Evolutionary conservation across 768 basidiomycete species (phyloP), one percentile per base, ranked within the genome.

Genomic region (Agaricus subrufescens): DNA sequence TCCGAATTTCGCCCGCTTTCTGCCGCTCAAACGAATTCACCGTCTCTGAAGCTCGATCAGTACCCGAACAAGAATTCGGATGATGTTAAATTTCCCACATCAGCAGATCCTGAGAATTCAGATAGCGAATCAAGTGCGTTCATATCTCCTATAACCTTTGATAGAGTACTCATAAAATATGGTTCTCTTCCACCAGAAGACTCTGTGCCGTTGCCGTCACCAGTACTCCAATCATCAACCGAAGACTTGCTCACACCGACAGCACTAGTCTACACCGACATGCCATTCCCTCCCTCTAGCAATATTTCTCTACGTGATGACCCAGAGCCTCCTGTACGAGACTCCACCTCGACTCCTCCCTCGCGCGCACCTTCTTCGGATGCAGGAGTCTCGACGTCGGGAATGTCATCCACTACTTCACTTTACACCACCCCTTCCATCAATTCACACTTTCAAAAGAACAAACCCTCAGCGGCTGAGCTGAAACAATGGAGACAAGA

Each of bases 131-230:
- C 46, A 51, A 58, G 23, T 19, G 15, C 39, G 8, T 42, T 34
- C 12, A 26, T 50, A 23, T 50, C 54, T 2, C 54, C 54, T 14
- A 44, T 56, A 37, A 50, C 42, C 4, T 49, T 56, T 50, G 40
- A 56, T 34, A 8, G 34, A 8, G 34, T 34, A 11, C 34, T 34
- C 34, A 34, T 34, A 34, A 34, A 11, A 27, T 3, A 55, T 46
- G 34, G 58, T 39, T 46, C 62, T 52, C 59, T 63, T 56, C 67
- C 61, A 62, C 65, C 58, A 54, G 60, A 44, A 62, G 63, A 31
- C 64, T 66, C 27, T 54, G 61, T 47, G 58, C 59, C 2, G 58
- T 62, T 40, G 50, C 52, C 39, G 26, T 55, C 37, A 43, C 58
- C 31, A 53, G 51, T 29, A 46, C 54, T 29, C 60, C 52, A 26